Evolutionary conservation across 208 protist species (phyloP), one percentile per base, ranked within the genome.

Genomic region (Willaertia magna): DNA sequence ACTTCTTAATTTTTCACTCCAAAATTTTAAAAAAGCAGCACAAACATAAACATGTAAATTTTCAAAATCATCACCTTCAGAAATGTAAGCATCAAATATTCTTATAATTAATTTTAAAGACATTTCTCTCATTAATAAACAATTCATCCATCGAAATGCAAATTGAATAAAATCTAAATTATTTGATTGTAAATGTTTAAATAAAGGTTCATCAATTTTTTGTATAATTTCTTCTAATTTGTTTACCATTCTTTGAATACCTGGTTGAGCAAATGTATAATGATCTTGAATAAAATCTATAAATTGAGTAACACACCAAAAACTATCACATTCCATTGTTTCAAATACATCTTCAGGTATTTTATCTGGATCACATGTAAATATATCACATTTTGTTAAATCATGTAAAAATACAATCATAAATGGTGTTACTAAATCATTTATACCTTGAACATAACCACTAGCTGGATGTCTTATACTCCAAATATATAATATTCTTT

Each of bases 361-460:
- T 2, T 11, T 7, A 7, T 40, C 44, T 83, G 6, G 84, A 89
- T 30, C 86, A 2, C 55, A 47, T 0, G 89, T 89, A 81, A 91
- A 90, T 4, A 94, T 67, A 14, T 86, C 86, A 40, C 89, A 84
- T 22, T 92, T 55, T 16, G 2, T 67, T 87, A 43, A 95, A 26
- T 91, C 91, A 18, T 89, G 84, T n/a, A 95, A 76, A 44, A 95
- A 94, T 7, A 95, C 94, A 52, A 88, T 91, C 85, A 97, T 91
- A 86, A 97, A 97, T 0, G 95, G 95, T 49, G 93, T 91, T 0
- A 95, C 88, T 46, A 97, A 83, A 88, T 97, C 95, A 82, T 97
- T 97, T 87, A 97, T 95, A 34, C 95, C 95, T 90, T 97, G 94
- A 76, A 97, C 95, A 87, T 97, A 97, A 34, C 95, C 95, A 79